Conservation (phyloP, 2,329 filamentous ascomycete genomes). For the Exophiala alcalophila region DNA sequence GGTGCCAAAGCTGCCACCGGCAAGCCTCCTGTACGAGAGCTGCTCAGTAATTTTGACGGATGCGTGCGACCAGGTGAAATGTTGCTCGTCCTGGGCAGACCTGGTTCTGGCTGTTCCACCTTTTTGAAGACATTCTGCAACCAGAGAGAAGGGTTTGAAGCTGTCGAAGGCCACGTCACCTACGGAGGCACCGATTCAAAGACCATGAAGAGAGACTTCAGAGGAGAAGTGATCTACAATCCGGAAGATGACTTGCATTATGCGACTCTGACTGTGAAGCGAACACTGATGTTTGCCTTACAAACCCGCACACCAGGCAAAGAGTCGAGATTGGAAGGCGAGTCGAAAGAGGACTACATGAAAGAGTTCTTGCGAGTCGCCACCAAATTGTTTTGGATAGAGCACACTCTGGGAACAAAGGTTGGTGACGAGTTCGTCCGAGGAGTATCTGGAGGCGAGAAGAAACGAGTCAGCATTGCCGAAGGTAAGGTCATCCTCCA, state of each 20-base stretch:
- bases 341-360: constrained; percentile 59
- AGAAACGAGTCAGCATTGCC: constrained; percentile 62
- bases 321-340: constrained; percentile 57
- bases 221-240: constrained; percentile 62
- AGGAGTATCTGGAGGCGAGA: constrained; percentile 68
- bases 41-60: constrained; percentile 64
- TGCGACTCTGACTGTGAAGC: constrained; percentile 70
- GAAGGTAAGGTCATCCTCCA: constrained; percentile 16
- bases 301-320: constrained; percentile 66
- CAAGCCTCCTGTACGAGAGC: constrained; percentile 58
- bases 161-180: constrained; percentile 53
- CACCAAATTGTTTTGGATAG: constrained; percentile 69
- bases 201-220: constrained; percentile 50
- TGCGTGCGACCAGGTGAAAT: constrained; percentile 72
- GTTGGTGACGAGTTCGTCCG: constrained; percentile 73
- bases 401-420: constrained; percentile 68
- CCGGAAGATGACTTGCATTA: constrained; percentile 77
- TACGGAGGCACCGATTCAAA: constrained; percentile 57
- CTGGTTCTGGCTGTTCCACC: constrained; percentile 68
- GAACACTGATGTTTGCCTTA: constrained; percentile 71
- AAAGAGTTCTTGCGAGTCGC: constrained; percentile 64
- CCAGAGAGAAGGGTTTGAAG: constrained; percentile 57
- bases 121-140: constrained; percentile 69
- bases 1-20: constrained; percentile 33
- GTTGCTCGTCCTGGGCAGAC: constrained; percentile 66